Evolutionary conservation across 2,329 filamentous ascomycete genomes (phyloP), one percentile per base, ranked within the genome.

Genomic region (Aspergillus amoenus): DNA sequence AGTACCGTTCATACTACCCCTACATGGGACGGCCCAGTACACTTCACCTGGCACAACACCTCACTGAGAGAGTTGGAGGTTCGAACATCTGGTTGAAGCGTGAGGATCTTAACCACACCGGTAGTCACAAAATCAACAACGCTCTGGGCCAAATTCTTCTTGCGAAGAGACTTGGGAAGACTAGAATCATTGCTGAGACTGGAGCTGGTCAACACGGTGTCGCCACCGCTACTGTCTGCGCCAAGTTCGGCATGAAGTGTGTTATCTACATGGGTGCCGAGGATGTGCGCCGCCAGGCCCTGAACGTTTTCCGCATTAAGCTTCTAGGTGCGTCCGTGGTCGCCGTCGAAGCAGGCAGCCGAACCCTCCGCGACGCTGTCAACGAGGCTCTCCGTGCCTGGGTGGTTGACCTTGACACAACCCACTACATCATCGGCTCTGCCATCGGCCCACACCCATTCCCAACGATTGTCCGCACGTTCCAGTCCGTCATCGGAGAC

Each of bases 91-190:
- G 93, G 88, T 79, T 99, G 65, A 99, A 99, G 84, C 87, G 94
- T 67, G 94, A 99, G 78, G 94, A 99, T 73, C 81, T 97, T 56
- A 97, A 97, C 78, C 94, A 99, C 74, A 97, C 94, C 8, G 94
- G 94, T 64, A 95, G 90, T 61, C 94, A 99, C 83, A 99, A 99
- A 84, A 97, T 99, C 82, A 99, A 99, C 82, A 99, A 99, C 69
- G 94, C 94, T 0, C 81, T 99, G 8, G 94, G 94, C 2, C 94
- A 99, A 76, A 87, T 97, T 48, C 84, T 99, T 13, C 80, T 99
- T 40, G 94, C 94, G 2, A 84, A 84, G 66, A 83, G 91, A 61
- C 78, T 99, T 48, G 94, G 94, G 50, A 99, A 99, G 84, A 97
- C 88, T 5, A 89, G 92, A 73, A 97, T 99, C 68, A 99, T 99